Base-by-base conservation (phyloP, 2,329 filamentous ascomycete species). In the Aspergillus quadrilineatus region DNA sequence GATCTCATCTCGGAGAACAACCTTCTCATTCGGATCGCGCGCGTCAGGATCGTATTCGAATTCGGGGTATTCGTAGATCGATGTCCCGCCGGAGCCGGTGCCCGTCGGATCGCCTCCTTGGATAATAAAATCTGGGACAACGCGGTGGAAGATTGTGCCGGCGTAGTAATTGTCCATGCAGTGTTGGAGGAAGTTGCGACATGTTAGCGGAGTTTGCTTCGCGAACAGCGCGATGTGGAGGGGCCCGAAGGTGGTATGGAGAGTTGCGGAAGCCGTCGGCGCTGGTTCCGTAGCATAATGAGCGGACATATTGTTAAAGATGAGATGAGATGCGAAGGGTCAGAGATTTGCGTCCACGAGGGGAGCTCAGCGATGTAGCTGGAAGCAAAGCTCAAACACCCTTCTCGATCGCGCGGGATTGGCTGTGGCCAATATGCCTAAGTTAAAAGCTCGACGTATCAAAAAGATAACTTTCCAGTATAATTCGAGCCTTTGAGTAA, bases 81-180 rank as follows among this genome's bases (percentile, higher is more conserved):
- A 92, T 70, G 95, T 90, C 45, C 94, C 94, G 55, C 94, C 94
- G 66, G 90, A 87, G 10, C 93, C 93, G 0, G 92, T 96, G 26
- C 92, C 92, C 0, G 92, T 96, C 0, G 94, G 93, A 67, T 99
- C 94, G 55, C 94, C 94, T 30, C 93, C 94, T 70, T 99, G 94
- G 9, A 97, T 79, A 60, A 99, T 90, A 74, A 99, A 99, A 50
- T 89, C 89, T 0, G 92, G 90, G 0, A 96, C 87, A 5, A 97
- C 81, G 26, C 94, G 90, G 77, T 99, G 94, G 77, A 99, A 99
- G 60, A 94, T 87, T 0, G 92, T 97, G 69, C 88, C 87, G 67
- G 91, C 88, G 79, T 97, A 99, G 79, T 97, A 97, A 65, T 92
- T 92, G 71, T 99, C 92, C 64, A 97, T 84, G 70, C 90, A 94